Base-by-base conservation (phyloP, 179 eudicot genomes). In the Camellia oleifera region DNA sequence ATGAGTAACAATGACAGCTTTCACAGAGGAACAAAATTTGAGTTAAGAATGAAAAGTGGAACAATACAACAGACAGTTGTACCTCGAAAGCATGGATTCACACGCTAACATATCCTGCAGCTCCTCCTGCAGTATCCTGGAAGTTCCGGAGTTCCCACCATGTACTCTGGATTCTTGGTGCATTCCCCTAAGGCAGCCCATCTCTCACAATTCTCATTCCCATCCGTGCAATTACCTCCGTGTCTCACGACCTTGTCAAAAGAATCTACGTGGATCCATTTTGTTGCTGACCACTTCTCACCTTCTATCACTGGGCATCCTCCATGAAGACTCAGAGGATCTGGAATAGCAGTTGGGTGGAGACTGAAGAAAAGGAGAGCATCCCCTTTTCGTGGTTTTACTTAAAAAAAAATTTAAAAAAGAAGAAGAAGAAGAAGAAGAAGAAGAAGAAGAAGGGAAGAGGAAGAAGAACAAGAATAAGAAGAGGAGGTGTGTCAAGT, bases 181-280 rank as follows among this genome's bases (percentile, higher is more conserved):
- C 97, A 94, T 86, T 93, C 98, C 4, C 98, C 98, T 69, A 93
- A 92, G 12, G 96, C 90, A 45, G 98, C 97, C 98, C 98, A 94
- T 85, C 85, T 86, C 77, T 89, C 97, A 81, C 97, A 94, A 56
- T 89, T 87, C 18, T 86, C 89, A 69, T 89, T 83, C 66, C 81
- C 77, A 77, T 94, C 97, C 1, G 83, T 65, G 84, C 98, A 94
- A 56, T 70, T 71, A 12, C 93, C 97, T 9, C 81, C 84, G 5
- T 80, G 79, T 46, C 77, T 87, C 58, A 93, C 74, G 52, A 88
- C 83, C 83, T 90, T 94, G 85, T 92, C 92, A 15, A 93, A 94
- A n/a, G 84, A 84, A 76, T 91, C 97, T 0, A 93, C 98, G 17
- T 91, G 97, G 74, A 94, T 92, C 97, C 97, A 94, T 85, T 94